These are phyloP conservation scores for Pulveroboletus frians DNA, from an alignment of 768 basidiomycete genomes.

Conservation along the genomic window DNA sequence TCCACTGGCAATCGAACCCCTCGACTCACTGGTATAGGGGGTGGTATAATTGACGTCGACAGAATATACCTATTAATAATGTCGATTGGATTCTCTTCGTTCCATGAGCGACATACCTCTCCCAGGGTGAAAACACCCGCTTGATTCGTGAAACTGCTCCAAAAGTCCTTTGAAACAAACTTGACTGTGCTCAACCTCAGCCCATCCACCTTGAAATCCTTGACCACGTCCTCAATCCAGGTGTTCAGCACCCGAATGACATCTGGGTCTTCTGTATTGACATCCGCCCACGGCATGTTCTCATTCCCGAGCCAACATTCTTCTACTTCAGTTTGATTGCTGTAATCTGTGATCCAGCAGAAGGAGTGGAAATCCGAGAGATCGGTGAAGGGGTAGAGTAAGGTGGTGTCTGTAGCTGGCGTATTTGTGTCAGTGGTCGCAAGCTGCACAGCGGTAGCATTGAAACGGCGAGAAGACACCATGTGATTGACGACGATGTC, in stretches of 20 bases:
- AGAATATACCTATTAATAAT: constrained; percentile 34
- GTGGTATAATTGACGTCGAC: constrained; percentile 37
- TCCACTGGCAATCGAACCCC: background rate
- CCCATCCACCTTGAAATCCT: constrained; percentile 48
- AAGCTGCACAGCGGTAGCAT: constrained; percentile 21
- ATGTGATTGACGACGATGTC: constrained; percentile 64
- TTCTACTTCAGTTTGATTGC: constrained; percentile 46
- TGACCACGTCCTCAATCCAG: constrained; percentile 46
- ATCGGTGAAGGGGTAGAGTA: constrained; percentile 29
- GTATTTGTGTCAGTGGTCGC: constrained; percentile 7
- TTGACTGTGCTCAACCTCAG: constrained; percentile 58
- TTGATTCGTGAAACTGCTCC: constrained; percentile 44
- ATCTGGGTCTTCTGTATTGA: constrained; percentile 47
- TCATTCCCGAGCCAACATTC: constrained; percentile 58
- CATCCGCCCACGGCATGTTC: constrained; percentile 48
- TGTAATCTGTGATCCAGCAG: constrained; percentile 40
- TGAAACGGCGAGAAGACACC: constrained; percentile 33
- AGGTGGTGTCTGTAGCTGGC: constrained; percentile 18
- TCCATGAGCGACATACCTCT: constrained; percentile 35
- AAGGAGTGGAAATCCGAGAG: constrained; percentile 36
- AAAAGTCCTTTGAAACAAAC: constrained; percentile 50
- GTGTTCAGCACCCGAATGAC: constrained; percentile 41
- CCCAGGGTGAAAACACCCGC: constrained; percentile 53
- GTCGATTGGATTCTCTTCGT: constrained; percentile 19
- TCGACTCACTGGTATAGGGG: constrained; percentile 37